Base-by-base conservation (phyloP, 2,329 filamentous ascomycete genomes). In the Epichloe elymi region DNA sequence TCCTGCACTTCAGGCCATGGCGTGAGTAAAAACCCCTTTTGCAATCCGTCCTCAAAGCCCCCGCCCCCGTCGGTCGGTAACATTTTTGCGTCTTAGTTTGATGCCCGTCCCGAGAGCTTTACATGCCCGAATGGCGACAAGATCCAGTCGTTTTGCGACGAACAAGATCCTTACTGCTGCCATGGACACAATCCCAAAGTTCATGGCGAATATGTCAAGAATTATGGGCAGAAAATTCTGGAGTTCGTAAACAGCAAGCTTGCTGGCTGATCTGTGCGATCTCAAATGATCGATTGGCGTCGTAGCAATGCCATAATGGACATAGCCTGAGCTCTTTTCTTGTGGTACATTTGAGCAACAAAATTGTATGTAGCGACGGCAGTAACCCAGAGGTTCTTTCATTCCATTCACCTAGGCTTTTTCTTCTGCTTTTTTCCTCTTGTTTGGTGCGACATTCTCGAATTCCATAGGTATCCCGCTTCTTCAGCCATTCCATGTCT, bases 111-210 rank as follows among this genome's bases (percentile, higher is more conserved):
- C 0, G 59, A 68, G 4, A 78, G 78, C 26, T 83, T 80, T 63
- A 66, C 65, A 43, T 84, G 80, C 66, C 73, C 77, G 10, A 71
- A 64, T 54, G 60, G 65, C 7, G 60, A 56, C 60, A 79, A 77
- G 58, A 77, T 84, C 57, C 69, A 82, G 66, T 79, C 77, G 4
- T 85, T 84, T 70, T 85, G 82, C 63, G 81, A 85, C 57, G 67
- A 74, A 4, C 60, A 74, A 3, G 81, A 85, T 55, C 80, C 80
- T 0, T 84, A 81, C 67, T 85, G 82, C 72, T 85, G 79, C 65
- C 80, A 75, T 41, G 82, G 81, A 8, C 7, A 20, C 10, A 37
- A 46, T 19, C 7, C 7, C 7, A 8, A 4, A 20, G 15, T 10
- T 17, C 49, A 51, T 14, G 19, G 7, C 1, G 6, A 4, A 10